These are phyloP conservation scores for Athelia psychrophila DNA, from an alignment of 1,284 basidiomycete genomes.

Conservation along the genomic window DNA sequence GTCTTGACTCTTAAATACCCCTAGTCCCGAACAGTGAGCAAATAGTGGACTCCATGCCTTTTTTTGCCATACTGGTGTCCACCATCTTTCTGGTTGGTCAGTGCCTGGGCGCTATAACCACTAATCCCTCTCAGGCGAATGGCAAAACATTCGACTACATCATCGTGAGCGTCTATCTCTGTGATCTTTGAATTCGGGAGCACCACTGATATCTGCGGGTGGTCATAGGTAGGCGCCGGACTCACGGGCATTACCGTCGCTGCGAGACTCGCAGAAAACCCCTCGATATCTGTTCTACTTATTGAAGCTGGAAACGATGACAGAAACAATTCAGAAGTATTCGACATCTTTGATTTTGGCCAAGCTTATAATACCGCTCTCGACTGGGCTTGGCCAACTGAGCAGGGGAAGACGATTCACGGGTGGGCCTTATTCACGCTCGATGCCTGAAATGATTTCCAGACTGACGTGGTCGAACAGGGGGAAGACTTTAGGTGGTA, in stretches of 20 bases:
- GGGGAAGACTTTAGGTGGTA: conserved; percentile 59
- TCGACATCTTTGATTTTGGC: conserved; percentile 47
- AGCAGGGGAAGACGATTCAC: conserved; percentile 40
- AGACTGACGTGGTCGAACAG: conserved; percentile 18
- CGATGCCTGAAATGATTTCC: neutral
- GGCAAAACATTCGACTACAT: conserved; percentile 62
- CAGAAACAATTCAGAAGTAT: conserved; percentile 41
- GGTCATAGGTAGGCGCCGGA: conserved; percentile 56
- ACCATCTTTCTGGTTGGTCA: neutral
- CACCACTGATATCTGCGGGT: conserved; percentile 49
- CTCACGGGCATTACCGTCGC: conserved; percentile 63
- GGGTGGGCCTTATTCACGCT: conserved; percentile 33
- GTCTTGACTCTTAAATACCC: no score
- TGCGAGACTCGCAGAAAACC: conserved; percentile 55
- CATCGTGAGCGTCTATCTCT: conserved; percentile 27
- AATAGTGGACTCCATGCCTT: no score
- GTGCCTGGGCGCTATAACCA: neutral
- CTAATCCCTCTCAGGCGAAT: conserved; percentile 21
- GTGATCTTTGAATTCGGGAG: no score
- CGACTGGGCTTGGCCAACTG: conserved; percentile 49
- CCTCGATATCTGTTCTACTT: conserved; percentile 47
- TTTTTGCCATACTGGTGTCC: neutral
- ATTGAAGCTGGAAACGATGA: conserved; percentile 58
- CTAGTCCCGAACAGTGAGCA: no score
- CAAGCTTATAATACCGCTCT: conserved; percentile 43